Conservation (phyloP, 192 early-diverging fungal species). For the Pecoramyces ruminantium region DNA sequence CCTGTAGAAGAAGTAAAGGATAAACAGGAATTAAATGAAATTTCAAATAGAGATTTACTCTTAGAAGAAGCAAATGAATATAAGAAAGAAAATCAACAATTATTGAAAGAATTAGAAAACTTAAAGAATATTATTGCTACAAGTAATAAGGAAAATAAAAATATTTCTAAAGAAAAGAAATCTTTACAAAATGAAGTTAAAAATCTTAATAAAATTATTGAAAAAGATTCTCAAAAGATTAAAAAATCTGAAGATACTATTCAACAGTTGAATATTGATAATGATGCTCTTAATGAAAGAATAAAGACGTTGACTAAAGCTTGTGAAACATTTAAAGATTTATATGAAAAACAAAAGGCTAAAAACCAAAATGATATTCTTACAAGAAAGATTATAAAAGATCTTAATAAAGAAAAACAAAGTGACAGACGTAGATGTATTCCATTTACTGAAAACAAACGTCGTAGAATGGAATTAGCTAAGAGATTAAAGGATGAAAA, state of each 20-base stretch:
- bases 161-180: background rate
- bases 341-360: background rate
- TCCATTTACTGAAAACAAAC: background rate
- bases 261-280: background rate
- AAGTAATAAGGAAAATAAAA: background rate
- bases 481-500: background rate
- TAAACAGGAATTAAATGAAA: too few species aligned
- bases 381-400: background rate
- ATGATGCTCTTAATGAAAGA: background rate
- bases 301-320: background rate
- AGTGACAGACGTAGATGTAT: background rate
- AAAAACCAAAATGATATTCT: background rate
- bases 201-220: background rate
- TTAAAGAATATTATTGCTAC: background rate
- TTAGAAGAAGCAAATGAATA: too few species aligned
- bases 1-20: too few species aligned
- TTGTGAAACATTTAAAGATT: background rate
- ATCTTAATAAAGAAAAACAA: background rate
- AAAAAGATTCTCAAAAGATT: background rate
- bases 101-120: background rate
- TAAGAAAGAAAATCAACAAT: background rate
- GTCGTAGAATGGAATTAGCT: background rate
- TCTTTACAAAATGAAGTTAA: background rate
- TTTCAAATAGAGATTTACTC: too few species aligned
- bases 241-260: background rate